Base-by-base conservation (phyloP, 2,329 filamentous ascomycete genomes). In the Trichophyton verrucosum region DNA sequence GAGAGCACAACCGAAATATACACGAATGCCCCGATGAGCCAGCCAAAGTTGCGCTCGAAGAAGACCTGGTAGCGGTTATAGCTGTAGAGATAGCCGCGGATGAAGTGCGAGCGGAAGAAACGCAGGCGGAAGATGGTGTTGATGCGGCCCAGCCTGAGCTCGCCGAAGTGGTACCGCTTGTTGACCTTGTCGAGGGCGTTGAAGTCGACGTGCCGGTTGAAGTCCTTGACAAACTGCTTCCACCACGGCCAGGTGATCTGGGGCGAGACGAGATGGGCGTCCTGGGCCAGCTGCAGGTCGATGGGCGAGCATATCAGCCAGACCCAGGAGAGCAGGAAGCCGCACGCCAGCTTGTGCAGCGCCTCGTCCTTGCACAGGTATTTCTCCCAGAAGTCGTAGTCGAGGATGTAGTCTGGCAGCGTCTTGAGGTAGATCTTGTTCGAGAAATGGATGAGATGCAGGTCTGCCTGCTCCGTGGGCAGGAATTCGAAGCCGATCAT, bases 1-100 rank as follows among this genome's bases (percentile, higher is more conserved):
- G 75, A 75, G 36, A 82, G 69, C 17, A 80, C 70, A 15, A 81
- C 64, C 44, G 72, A 74, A 20, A 80, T 65, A 63, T 77, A 81
- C 2, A 74, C 74, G 2, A 75, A 72, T 1, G 72, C 65, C 7
- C 72, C 68, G 0, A 75, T 68, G 1, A 81, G 63, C 72, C 68
- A 74, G 17, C 69, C 68, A 22, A 80, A 73, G 62, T 80, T 77
- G 38, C 76, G 68, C 11, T 69, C 68, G 49, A 80, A 75, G 61
- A 80, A 77, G 20, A 67, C 66, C 2, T 66, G 64, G 65, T 79
- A 81, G 53, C 68, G 67, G 27, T 65, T 71, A 22, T 66, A 70
- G 44, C 63, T 64, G n/a, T 66, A 66, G 61, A 70, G 65, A 61
- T 68, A 71, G 11, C 69, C 70, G 27, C 63, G 62, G 13, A 72